Percentiles rank a stretch among this genome's conserved stretches.
Conservation (phyloP, 768 basidiomycete genomes). For the Pisolithus orientalis region DNA sequence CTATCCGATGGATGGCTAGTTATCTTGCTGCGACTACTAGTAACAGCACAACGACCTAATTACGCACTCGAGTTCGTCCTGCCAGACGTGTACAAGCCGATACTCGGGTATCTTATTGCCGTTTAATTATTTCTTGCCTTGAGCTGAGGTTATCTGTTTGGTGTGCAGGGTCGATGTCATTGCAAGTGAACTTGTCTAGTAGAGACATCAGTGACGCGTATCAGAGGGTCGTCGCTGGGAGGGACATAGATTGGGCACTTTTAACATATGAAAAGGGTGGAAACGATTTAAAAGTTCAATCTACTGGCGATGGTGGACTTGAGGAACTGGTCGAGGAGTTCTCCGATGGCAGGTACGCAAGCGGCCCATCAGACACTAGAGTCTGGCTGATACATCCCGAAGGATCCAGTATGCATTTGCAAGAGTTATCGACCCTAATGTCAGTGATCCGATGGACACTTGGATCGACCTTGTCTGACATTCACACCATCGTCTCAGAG, state of each 20-base stretch:
- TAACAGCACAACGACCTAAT: too few relatives aligned
- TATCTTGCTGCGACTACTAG: too few relatives aligned
- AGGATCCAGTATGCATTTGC: conserved; percentile 95
- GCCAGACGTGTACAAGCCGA: neutral
- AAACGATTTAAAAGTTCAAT: conserved; percentile 85
- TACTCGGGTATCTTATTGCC: neutral
- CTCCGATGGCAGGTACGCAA: conserved; percentile 77
- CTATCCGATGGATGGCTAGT: too few relatives aligned
- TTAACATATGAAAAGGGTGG: conserved; percentile 77
- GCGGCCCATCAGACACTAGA: neutral
- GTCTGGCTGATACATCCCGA: conserved; percentile 3
- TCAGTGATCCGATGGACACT: conserved; percentile 28
- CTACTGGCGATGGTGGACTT: conserved; percentile 79
- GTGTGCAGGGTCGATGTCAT: conserved; percentile 47
- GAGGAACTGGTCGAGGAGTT: conserved; percentile 94
- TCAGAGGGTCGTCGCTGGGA: conserved; percentile 62
- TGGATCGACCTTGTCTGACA: neutral
- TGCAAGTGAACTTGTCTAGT: conserved; percentile 74
- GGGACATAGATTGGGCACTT: conserved; percentile 69
- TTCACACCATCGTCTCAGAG: conserved; percentile 39
- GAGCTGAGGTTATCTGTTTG: neutral
- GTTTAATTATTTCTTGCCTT: neutral
- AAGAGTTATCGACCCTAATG: conserved; percentile 80
- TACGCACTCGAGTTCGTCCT: too few relatives aligned
- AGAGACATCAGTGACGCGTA: conserved; percentile 69